These are phyloP conservation scores for Septoria linicola DNA, from an alignment of 2,329 filamentous ascomycete species.

Conservation along the genomic window DNA sequence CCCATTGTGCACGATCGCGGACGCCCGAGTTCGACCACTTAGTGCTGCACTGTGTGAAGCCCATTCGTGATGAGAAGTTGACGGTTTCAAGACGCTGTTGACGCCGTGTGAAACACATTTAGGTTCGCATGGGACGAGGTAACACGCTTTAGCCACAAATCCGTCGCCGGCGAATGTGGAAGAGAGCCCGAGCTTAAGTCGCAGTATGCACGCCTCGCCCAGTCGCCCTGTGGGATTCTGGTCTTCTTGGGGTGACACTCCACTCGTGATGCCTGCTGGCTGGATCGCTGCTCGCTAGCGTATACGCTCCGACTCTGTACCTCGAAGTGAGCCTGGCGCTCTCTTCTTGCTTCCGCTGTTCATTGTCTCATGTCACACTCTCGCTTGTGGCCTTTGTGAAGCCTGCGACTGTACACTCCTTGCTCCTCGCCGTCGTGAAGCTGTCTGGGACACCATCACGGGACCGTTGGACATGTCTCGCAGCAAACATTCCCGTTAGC, in stretches of 20 bases:
- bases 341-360: constrained; percentile 14
- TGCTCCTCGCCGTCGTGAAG: constrained; percentile 11
- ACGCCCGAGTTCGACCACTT: not conserved
- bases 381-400: constrained; percentile 1
- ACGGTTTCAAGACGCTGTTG: not conserved
- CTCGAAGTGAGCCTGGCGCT: constrained; percentile 14
- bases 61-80: not conserved
- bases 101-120: constrained; percentile 12
- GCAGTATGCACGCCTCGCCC: constrained; percentile 8
- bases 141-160: constrained; percentile 14
- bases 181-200: constrained; percentile 14
- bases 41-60: not conserved
- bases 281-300: constrained; percentile 23
- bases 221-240: constrained; percentile 13
- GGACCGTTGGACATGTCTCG: constrained; percentile 15
- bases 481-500: constrained; percentile 26
- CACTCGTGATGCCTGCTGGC: constrained; percentile 11
- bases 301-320: constrained; percentile 19
- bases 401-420: not conserved
- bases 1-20: not conserved
- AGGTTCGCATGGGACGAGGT: constrained; percentile 15
- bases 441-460: constrained; percentile 14
- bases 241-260: constrained; percentile 14
- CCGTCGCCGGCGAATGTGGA: constrained; percentile 18
- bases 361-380: constrained; percentile 19